Conservation (phyloP, 2,329 filamentous ascomycete genomes). For the Fusarium verrucosum region DNA sequence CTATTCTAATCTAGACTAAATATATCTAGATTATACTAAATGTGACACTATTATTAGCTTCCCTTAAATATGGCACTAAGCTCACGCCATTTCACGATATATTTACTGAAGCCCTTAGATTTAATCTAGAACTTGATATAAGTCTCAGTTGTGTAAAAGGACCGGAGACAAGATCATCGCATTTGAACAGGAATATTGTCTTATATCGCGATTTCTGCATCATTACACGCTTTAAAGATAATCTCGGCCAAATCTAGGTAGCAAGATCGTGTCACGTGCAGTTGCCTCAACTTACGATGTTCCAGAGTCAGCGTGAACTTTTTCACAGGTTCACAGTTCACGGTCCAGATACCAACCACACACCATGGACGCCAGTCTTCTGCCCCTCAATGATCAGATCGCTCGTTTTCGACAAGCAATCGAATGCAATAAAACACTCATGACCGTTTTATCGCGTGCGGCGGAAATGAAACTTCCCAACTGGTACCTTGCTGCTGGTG, state of each 20-base stretch:
- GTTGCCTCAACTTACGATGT: too few species aligned
- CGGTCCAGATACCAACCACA: not conserved
- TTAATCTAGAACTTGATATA: too few species aligned
- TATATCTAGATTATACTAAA: too few species aligned
- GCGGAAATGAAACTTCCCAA: slow-evolving; percentile 44
- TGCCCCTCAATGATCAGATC: slow-evolving; percentile 44
- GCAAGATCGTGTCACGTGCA: slow-evolving; percentile 11
- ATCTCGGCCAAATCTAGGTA: not conserved
- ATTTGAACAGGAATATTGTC: too few species aligned
- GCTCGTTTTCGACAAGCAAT: slow-evolving; percentile 37
- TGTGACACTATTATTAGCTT: too few species aligned
- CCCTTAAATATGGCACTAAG: too few species aligned
- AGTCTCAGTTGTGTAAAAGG: too few species aligned
- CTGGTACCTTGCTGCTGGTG: slow-evolving; percentile 51
- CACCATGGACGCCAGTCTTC: slow-evolving; percentile 31
- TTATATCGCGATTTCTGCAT: too few species aligned
- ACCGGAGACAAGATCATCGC: too few species aligned
- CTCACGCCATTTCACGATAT: too few species aligned
- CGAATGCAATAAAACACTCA: slow-evolving; percentile 44
- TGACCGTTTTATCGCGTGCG: slow-evolving; percentile 42
- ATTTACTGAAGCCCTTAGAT: too few species aligned
- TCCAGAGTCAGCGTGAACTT: slow-evolving; percentile 2
- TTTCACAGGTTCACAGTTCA: not conserved
- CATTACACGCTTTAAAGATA: not conserved
- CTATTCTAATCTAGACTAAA: too few species aligned